These are phyloP conservation scores for Saturnispora serradocipensis DNA, from an alignment of 805 yeast species.

Conservation along the genomic window DNA sequence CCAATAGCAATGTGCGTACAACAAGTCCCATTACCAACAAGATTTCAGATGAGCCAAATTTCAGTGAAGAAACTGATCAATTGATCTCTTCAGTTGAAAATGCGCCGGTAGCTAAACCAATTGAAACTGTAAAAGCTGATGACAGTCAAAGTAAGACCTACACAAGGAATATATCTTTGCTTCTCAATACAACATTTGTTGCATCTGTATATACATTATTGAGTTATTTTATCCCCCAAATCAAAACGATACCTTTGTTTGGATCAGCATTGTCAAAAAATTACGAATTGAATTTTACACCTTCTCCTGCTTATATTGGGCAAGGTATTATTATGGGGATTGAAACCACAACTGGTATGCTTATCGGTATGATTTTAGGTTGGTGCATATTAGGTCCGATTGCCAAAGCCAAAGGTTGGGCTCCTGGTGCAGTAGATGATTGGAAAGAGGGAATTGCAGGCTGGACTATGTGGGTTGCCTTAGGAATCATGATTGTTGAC, in stretches of 20 bases:
- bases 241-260: slow-evolving; percentile 65
- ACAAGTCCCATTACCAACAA: not conserved
- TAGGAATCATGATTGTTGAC: slow-evolving; percentile 91
- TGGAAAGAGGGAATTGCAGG: slow-evolving; percentile 95
- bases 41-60: not conserved
- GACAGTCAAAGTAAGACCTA: slow-evolving; percentile 24
- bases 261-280: slow-evolving; percentile 52
- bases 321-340: slow-evolving; percentile 98
- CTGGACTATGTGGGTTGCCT: slow-evolving; percentile 92
- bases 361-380: slow-evolving; percentile 80
- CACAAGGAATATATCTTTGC: slow-evolving; percentile 48
- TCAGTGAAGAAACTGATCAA: not conserved
- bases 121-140: not conserved
- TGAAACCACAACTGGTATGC: slow-evolving; percentile 83
- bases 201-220: slow-evolving; percentile 67
- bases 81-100: not conserved
- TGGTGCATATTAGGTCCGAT: slow-evolving; percentile 90
- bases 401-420: slow-evolving; percentile 68
- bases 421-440: slow-evolving; percentile 80
- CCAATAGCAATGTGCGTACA: not conserved
- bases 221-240: slow-evolving; percentile 64
- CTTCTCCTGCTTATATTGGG: slow-evolving; percentile 95
- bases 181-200: slow-evolving; percentile 50
- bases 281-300: slow-evolving; percentile 84
- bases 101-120: not conserved